A percentile compares a stretch with the other conserved stretches of the same genome.
Conservation (phyloP, 2,329 filamentous ascomycete species). For the Emergomyces orientalis region DNA sequence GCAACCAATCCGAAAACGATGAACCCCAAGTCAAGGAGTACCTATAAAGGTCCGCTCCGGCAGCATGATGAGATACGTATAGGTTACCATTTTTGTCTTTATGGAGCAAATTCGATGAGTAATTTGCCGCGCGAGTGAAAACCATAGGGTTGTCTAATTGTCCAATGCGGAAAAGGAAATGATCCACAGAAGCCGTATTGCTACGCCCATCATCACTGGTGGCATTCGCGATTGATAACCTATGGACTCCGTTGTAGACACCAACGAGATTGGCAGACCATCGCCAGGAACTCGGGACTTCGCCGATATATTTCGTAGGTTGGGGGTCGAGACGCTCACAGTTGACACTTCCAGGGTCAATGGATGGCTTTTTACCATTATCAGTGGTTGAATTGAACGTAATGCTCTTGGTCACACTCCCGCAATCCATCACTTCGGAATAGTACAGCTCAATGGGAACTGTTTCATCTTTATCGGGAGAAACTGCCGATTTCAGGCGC, state of each 20-base stretch:
- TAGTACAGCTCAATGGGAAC: slow-evolving; percentile 49
- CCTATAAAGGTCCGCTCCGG: slow-evolving; percentile 54
- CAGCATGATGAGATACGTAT: slow-evolving; percentile 49
- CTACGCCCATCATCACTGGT: slow-evolving; percentile 34
- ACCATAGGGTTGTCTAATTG: slow-evolving; percentile 46
- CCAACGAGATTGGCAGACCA: slow-evolving; percentile 46
- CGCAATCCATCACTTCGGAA: slow-evolving; percentile 53
- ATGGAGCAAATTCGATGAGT: slow-evolving; percentile 42
- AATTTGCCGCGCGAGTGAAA: slow-evolving; percentile 46
- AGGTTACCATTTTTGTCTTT: slow-evolving; percentile 36
- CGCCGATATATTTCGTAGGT: slow-evolving; percentile 37
- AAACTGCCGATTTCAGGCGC: slow-evolving; percentile 43
- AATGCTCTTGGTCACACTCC: slow-evolving; percentile 43
- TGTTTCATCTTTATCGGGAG: slow-evolving; percentile 33
- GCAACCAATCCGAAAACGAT: slow-evolving; percentile 49
- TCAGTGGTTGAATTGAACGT: slow-evolving; percentile 46
- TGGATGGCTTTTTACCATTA: slow-evolving; percentile 33
- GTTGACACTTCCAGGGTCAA: slow-evolving; percentile 38
- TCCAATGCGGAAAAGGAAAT: slow-evolving; percentile 52
- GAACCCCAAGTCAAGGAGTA: slow-evolving; percentile 55
- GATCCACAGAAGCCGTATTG: slow-evolving; percentile 42
- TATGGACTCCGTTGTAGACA: slow-evolving; percentile 53
- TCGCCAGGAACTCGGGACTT: slow-evolving; percentile 46
- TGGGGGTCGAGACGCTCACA: slow-evolving; percentile 37
- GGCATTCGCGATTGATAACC: slow-evolving; percentile 48